phyloP scores from a whole-genome alignment of 768 basidiomycete species.

The Panaeolus cyanescens region DNA sequence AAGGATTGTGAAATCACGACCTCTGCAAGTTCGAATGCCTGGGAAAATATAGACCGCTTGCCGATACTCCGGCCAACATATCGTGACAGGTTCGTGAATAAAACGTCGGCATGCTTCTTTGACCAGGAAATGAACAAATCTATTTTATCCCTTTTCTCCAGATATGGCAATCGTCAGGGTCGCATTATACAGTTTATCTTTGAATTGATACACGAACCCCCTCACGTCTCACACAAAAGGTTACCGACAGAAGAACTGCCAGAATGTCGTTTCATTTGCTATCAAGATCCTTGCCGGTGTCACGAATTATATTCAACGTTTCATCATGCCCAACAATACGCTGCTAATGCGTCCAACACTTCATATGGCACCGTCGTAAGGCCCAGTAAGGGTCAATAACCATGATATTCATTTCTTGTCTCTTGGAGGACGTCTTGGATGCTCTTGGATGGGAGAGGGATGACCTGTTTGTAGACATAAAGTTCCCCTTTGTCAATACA shows the following conservation, averaged over 20 bases:
- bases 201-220: neutral
- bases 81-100: neutral
- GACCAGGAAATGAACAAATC: neutral
- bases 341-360: neutral
- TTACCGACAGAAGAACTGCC: conserved; percentile 2
- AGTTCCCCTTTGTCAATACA: neutral
- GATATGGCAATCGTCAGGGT: neutral
- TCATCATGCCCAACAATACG: conserved; percentile 1
- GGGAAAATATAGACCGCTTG: neutral
- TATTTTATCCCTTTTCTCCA: neutral
- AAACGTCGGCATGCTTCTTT: neutral
- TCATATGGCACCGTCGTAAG: neutral
- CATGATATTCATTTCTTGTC: neutral
- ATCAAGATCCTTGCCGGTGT: conserved; percentile 3
- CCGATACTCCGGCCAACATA: neutral
- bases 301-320: neutral
- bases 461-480: neutral
- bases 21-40: neutral
- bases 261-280: conserved; percentile 3
- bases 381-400: neutral
- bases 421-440: neutral
- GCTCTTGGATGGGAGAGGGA: neutral
- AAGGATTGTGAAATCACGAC: neutral
- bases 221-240: neutral
- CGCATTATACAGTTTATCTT: neutral